Conservation (phyloP, 495 filamentous ascomycete genomes). For the Aspergillus homomorphus region DNA sequence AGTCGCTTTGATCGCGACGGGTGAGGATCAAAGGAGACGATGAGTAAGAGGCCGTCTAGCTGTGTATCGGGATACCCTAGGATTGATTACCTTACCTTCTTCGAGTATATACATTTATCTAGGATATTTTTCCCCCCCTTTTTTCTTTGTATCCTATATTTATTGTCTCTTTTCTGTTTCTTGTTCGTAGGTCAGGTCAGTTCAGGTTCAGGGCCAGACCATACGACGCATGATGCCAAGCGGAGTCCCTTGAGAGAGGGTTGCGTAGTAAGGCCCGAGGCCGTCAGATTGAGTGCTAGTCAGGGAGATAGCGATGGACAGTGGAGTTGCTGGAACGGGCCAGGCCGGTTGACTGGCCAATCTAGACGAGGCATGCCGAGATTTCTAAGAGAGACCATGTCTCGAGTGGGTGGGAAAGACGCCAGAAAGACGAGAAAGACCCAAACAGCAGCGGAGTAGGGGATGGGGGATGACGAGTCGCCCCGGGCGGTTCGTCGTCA, state of each 20-base stretch:
- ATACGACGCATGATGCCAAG: not conserved
- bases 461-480: not conserved
- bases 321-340: conserved; percentile 18
- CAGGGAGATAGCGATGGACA: conserved; percentile 20
- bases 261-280: not conserved
- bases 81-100: conserved; percentile 6
- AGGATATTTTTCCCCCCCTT: too few relatives aligned
- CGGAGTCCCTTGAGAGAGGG: conserved; percentile 7
- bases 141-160: too few relatives aligned
- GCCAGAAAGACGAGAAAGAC: not conserved
- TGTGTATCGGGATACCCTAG: conserved; percentile 3
- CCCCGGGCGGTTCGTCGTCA: conserved; percentile 16
- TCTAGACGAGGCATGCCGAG: not conserved
- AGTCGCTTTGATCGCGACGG: conserved; percentile 73
- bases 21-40: conserved; percentile 1
- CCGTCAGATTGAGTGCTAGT: not conserved
- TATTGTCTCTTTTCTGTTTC: too few relatives aligned
- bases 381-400: not conserved
- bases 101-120: conserved; percentile 13
- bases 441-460: not conserved
- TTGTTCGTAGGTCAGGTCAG: too few relatives aligned
- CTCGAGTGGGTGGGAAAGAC: not conserved
- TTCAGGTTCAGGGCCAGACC: too few relatives aligned
- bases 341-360: conserved; percentile 9
- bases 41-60: not conserved